These are phyloP conservation scores for Rhipidocladum racemiflorum DNA, from an alignment of 176 grass and related monocot genomes.

Conservation along the genomic window DNA sequence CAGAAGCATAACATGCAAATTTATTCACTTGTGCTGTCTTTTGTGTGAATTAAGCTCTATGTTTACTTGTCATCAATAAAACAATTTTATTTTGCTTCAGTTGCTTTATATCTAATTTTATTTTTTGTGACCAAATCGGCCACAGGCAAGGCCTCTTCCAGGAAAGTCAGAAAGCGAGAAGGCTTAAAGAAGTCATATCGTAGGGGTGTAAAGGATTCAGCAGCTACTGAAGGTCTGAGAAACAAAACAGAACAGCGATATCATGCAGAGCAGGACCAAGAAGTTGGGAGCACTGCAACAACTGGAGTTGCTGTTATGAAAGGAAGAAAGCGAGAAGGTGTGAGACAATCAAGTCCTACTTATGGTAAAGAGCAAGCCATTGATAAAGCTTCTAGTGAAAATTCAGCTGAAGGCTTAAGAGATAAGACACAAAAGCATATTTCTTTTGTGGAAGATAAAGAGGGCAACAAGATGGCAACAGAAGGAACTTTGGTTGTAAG, in stretches of 20 bases:
- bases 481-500: background rate
- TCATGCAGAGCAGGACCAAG: conserved; percentile 27
- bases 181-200: background rate
- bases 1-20: background rate
- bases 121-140: background rate
- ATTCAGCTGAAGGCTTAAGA: conserved; percentile 29
- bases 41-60: conserved; percentile 7
- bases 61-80: background rate
- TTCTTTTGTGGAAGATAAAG: background rate
- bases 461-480: background rate
- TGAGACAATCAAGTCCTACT: conserved; percentile 5
- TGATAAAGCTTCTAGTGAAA: conserved; percentile 30
- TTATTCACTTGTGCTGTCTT: background rate
- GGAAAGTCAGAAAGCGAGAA: conserved; percentile 36
- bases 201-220: background rate
- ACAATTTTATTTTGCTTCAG: background rate
- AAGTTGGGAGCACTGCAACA: conserved; percentile 20
- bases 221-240: background rate
- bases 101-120: conserved; percentile 10
- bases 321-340: conserved; percentile 24
- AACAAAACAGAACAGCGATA: background rate
- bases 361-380: background rate
- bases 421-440: conserved; percentile 27
- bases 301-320: conserved; percentile 28
- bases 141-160: conserved; percentile 32